phyloP scores from a whole-genome alignment of 192 early-diverging fungal species.

The Coemansia sp. region DNA sequence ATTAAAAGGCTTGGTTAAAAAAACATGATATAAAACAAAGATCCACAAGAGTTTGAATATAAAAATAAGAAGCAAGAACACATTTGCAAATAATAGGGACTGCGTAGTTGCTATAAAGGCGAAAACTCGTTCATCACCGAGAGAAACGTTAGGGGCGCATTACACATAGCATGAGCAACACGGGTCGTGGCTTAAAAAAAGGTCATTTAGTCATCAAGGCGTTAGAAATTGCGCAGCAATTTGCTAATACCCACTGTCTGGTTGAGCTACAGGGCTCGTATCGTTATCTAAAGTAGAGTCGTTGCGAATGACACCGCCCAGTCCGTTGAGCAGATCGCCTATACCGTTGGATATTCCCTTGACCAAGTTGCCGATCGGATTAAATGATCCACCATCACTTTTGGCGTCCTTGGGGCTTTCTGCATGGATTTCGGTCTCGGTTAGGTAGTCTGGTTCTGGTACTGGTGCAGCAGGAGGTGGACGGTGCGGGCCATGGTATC shows the following conservation, averaged over 20 bases:
- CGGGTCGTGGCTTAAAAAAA: too few relatives aligned
- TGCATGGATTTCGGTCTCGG: constrained; percentile 14
- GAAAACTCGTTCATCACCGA: background rate
- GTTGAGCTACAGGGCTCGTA: constrained; percentile 29
- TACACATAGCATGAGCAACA: constrained; percentile 4
- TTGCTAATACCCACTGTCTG: constrained; percentile 3
- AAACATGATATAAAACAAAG: background rate
- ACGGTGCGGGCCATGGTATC: background rate
- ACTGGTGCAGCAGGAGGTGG: constrained; percentile 18
- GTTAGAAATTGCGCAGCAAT: constrained; percentile 5
- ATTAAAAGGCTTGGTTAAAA: background rate
- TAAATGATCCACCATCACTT: constrained; percentile 3
- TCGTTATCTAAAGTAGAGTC: constrained; percentile 17
- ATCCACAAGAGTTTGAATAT: too few relatives aligned
- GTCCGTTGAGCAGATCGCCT: constrained; percentile 24
- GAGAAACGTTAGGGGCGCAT: background rate
- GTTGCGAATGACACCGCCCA: constrained; percentile 14
- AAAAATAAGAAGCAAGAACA: background rate
- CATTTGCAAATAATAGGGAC: background rate
- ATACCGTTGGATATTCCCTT: constrained; percentile 33
- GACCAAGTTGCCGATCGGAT: constrained; percentile 32
- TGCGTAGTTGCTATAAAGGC: background rate
- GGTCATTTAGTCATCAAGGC: background rate
- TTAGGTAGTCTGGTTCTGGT: constrained; percentile 21
- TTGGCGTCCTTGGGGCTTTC: background rate